Evolutionary conservation across 2,329 filamentous ascomycete species (phyloP), one percentile per base, ranked within the genome.

Genomic region (Ilyonectria mors-panacis): DNA sequence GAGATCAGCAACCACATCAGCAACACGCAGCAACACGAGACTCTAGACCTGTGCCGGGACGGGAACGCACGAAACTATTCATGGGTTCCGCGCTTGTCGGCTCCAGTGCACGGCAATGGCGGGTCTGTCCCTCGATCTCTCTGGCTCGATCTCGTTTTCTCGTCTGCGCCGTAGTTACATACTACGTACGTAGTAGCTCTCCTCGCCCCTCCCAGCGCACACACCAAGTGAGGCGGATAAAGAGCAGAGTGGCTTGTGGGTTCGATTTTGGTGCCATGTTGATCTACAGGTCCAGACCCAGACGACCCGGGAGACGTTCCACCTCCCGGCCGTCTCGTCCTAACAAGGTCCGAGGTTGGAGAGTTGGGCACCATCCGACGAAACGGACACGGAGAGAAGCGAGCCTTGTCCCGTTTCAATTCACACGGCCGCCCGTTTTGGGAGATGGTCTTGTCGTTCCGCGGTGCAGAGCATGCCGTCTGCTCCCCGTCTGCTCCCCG

Each of bases 61-160:
- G 45, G 61, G 44, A 57, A 69, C 61, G 53, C 39, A 63, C 59
- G 59, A 59, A 33, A 63, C 51, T 59, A 71, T 64, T 39, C 62
- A 70, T 63, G 58, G 65, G 55, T 67, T 66, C 70, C 72, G 69
- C 72, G 72, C 69, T 74, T 73, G 70, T 74, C 69, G 70, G 69
- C 68, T 68, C 64, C 63, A 70, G 60, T 65, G 51, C 55, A 65
- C 68, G 68, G 70, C 66, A 73, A 67, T 68, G 66, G 60, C 64
- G 71, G 66, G 68, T 73, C 66, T 42, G 19, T 58, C 50, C 53
- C 13, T 63, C 53, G 58, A 56, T 63, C 62, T 44, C 60, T 37
- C 57, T n/a, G 15, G 15, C 39, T 42, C 30, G 33, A 53, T 37
- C 45, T 45, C 61, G 26, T 28, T 39, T 26, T 58, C 35, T 53